Evolutionary conservation across 2,329 filamentous ascomycete genomes (phyloP).

Genomic region (Iodosphaeria phyllophila): DNA sequence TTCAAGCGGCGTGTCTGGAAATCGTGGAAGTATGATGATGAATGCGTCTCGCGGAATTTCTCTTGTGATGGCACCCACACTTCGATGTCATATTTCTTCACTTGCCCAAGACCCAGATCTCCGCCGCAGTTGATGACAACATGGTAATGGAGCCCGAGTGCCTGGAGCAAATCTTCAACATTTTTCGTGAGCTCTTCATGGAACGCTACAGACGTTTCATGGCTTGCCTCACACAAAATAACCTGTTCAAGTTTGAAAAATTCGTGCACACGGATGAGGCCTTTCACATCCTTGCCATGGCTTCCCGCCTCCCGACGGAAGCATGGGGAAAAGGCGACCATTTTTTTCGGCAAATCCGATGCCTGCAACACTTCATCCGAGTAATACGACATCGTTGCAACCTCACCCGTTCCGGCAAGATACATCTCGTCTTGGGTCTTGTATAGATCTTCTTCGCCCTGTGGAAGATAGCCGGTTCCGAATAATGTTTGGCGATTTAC

Average conservation of each 20-base stretch:
- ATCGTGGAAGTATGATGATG: conserved; percentile 79
- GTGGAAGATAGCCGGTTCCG: too few species aligned
- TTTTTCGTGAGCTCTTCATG: conserved; percentile 78
- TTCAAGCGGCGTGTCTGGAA: conserved; percentile 76
- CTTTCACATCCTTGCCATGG: conserved; percentile 77
- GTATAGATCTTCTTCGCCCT: too few species aligned
- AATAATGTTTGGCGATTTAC: too few species aligned
- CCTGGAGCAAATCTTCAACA: conserved; percentile 65
- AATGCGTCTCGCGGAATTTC: conserved; percentile 89
- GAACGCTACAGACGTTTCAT: conserved; percentile 28
- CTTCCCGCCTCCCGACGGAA: conserved; percentile 91
- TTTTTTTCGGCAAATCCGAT: conserved; percentile 52
- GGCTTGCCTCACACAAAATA: conserved; percentile 58
- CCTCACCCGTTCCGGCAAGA: conserved; percentile 86
- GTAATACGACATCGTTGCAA: conserved; percentile 81
- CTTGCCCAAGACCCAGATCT: conserved; percentile 79
- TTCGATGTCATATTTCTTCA: conserved; percentile 82
- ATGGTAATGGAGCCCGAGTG: conserved; percentile 66
- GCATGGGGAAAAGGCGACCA: conserved; percentile 75
- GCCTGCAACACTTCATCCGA: conserved; percentile 51
- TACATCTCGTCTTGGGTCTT: too few species aligned
- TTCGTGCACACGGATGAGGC: conserved; percentile 90
- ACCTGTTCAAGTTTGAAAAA: conserved; percentile 99
- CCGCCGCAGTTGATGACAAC: conserved; percentile 80
- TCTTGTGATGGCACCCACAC: conserved; percentile 65